Evolutionary conservation across 805 yeast genomes (phyloP), one percentile per base, ranked within the genome.

Genomic region (Wickerhamomyces strasburgensis): DNA sequence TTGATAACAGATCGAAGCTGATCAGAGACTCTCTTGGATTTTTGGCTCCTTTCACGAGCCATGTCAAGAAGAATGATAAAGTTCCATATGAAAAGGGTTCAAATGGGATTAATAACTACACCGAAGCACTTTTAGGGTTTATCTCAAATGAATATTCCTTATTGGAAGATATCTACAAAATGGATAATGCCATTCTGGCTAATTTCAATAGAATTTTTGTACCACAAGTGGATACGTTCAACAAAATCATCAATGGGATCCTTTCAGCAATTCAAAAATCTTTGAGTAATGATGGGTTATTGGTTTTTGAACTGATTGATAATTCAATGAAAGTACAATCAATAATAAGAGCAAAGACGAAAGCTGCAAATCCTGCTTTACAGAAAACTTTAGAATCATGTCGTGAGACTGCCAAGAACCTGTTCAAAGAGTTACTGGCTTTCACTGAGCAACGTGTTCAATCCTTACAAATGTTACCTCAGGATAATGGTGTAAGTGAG

Each of bases 401-500:
- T 31, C 48, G 55, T 26, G 40, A 44, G 4, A 38, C 64, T 1
- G 58, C 70, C 17, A 60, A 58, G 29, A 57, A 63, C 0, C 60
- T 79, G n/a, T 78, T 84, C 51, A 57, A 59, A 35, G 84, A 78
- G 37, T 68, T 77, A 33, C 66, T 86, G 39, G 61, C 61, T 31
- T 72, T 68, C 42, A 77, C 84, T 21, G 84, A 77, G 31, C 51
- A 54, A 4, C 65, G 75, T 31, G 73, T 79, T 14, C 59, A 53
- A 14, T 50, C 64, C n/a, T 53, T 75, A 38, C 62, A 68, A 3
- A 51, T 61, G 8, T 54, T 81, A 27, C 82, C 86, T 9, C 70
- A 70, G 32, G 96, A 86, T 43, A 73, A 72, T 47, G 84, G 84
- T 35, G 75, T 86, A 31, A 72, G 84, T 29, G 88, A 80, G 49